Evolutionary conservation across 1,284 basidiomycete genomes (phyloP).

Genomic region (Ganoderma leucocontextum): DNA sequence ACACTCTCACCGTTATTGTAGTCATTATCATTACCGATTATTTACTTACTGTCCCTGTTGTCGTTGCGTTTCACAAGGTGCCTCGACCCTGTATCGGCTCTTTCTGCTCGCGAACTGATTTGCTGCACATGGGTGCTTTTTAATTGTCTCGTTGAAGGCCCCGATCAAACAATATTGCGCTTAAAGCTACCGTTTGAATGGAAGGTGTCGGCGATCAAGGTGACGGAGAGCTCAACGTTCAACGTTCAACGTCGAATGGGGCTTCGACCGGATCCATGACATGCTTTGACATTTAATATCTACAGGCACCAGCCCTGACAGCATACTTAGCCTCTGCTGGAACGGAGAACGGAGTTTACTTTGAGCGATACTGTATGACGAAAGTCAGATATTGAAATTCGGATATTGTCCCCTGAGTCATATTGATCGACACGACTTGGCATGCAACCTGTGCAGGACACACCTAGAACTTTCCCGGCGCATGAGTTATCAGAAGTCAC

Average conservation of each 20-base stretch:
- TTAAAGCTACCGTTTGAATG: background rate
- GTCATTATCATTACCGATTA: slow-evolving; percentile 1
- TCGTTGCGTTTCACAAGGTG: background rate
- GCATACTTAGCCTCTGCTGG: background rate
- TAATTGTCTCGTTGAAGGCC: background rate
- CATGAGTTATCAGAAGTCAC: background rate
- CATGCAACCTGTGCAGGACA: background rate
- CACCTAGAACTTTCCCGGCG: background rate
- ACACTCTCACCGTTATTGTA: slow-evolving; percentile 6
- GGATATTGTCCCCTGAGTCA: too few relatives aligned
- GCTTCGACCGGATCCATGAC: background rate
- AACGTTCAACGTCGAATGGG: slow-evolving; percentile 1
- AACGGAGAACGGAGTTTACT: background rate
- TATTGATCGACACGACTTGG: too few relatives aligned
- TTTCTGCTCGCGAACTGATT: background rate
- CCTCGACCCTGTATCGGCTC: background rate
- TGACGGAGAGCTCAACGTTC: background rate
- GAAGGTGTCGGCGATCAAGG: slow-evolving; percentile 1
- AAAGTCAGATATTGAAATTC: background rate
- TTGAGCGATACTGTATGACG: background rate
- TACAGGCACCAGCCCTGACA: background rate
- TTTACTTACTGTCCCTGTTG: background rate
- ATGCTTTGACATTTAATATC: background rate
- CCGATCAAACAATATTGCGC: background rate
- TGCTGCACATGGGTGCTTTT: background rate